phyloP scores from a whole-genome alignment of 768 basidiomycete genomes.

The Mrakia gelida region DNA sequence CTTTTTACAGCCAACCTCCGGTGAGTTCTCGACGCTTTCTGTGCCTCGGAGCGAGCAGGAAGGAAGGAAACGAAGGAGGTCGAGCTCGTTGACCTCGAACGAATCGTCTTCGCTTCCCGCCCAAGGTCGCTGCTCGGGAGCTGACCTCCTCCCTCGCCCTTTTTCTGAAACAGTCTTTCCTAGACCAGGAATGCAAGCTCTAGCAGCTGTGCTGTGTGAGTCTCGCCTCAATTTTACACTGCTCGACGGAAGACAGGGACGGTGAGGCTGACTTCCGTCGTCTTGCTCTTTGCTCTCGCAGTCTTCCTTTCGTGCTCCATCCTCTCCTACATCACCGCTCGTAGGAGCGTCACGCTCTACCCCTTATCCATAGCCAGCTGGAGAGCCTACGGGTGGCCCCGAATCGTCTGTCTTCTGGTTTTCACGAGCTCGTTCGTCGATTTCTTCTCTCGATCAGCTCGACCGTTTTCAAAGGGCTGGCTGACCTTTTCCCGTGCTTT shows the following conservation, averaged over 20 bases:
- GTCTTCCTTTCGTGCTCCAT: background rate
- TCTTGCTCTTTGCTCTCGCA: too few species aligned
- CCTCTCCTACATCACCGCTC: background rate
- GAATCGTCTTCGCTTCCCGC: too few species aligned
- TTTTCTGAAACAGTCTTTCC: background rate
- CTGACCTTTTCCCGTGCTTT: background rate
- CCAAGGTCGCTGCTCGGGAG: too few species aligned
- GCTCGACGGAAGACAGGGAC: too few species aligned
- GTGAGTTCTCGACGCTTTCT: too few species aligned
- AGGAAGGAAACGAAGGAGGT: too few species aligned
- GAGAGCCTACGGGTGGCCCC: background rate
- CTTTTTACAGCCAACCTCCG: too few species aligned
- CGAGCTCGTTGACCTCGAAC: too few species aligned
- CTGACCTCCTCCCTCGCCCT: background rate
- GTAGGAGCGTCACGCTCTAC: background rate
- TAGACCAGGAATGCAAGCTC: background rate
- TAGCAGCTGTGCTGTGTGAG: background rate
- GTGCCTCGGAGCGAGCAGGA: too few species aligned
- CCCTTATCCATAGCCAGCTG: background rate
- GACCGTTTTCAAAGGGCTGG: background rate
- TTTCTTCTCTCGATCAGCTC: background rate
- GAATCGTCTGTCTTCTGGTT: background rate
- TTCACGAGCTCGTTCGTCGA: background rate
- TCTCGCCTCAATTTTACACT: background rate
- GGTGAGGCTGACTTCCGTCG: too few species aligned